A percentile compares a stretch with the other conserved stretches of the same genome.
These are phyloP conservation scores for Termitomyces sp. DNA, from an alignment of 768 basidiomycete genomes.

Conservation along the genomic window DNA sequence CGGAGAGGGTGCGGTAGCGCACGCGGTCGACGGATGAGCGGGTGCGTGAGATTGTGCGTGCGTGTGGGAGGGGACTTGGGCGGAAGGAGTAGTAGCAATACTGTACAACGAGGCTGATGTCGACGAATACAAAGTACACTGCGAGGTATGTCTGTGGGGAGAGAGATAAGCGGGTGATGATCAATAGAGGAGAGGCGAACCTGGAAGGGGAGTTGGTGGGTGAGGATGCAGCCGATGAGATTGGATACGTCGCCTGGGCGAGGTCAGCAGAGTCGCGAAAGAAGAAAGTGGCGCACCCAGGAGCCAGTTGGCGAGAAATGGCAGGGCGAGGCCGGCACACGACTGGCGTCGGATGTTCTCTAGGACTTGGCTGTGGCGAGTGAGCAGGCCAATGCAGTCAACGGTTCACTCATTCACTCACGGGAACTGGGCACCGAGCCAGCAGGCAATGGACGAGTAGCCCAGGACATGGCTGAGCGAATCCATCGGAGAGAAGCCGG, in stretches of 20 bases:
- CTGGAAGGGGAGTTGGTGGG: conserved; percentile 93
- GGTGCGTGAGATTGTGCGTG: conserved; percentile 34
- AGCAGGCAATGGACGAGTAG: conserved; percentile 67
- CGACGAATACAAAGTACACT: conserved; percentile 83
- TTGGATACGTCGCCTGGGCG: conserved; percentile 84
- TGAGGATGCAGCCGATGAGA: conserved; percentile 85
- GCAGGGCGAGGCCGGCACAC: conserved; percentile 87
- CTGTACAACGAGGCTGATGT: conserved; percentile 70
- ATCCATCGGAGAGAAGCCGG: conserved; percentile 16
- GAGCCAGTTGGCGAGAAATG: conserved; percentile 92
- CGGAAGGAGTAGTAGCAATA: conserved; percentile 69
- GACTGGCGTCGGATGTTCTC: conserved; percentile 73
- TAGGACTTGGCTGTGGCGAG: conserved; percentile 64
- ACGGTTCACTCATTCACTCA: no score
- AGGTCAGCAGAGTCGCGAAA: not conserved
- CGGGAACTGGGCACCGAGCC: conserved; percentile 89
- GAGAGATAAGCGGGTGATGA: conserved; percentile 2
- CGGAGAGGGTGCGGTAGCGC: conserved; percentile 65
- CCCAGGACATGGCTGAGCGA: conserved; percentile 62
- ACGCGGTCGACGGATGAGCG: conserved; percentile 50
- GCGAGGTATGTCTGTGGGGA: conserved; percentile 77
- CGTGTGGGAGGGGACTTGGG: conserved; percentile 21
- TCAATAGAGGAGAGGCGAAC: conserved; percentile 29
- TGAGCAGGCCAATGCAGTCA: no score
- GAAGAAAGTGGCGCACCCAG: conserved; percentile 49